Base-by-base conservation (phyloP, 352 stramenopile genomes). In the Globisporangium nagaii region DNA sequence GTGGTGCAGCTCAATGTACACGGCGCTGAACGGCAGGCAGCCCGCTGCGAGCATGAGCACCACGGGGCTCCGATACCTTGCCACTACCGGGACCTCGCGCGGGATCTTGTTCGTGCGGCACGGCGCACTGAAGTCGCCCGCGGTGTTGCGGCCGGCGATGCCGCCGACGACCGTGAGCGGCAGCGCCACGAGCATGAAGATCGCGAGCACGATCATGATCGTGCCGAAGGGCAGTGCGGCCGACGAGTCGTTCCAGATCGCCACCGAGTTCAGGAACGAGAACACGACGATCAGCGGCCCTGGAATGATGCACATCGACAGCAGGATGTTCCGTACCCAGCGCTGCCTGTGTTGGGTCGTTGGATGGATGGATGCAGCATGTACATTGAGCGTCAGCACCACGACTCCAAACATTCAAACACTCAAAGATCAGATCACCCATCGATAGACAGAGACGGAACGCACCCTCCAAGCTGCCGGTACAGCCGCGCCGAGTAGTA, bases 1-100 rank as follows among this genome's bases (percentile, higher is more conserved):
- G 84, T 98, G 98, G 66, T 98, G 93, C 56, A 99, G 73, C 71
- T 99, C 96, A 64, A 99, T 98, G 84, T 98, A 99, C 59, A 98
- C 98, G 13, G 95, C 95, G 31, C 88, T 98, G 73, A 99, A 99
- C 28, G 96, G 96, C 40, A 99, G 76, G 60, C 98, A 98, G 17
- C 96, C 96, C 5, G 95, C 94, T 35, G 97, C 86, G 46, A 98
- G 50, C 57, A 98, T 83, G 61, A 98, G 82, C 42, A 95, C 62
- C 7, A 74, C 51, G 6, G 86, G 77, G 41, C 72, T 81, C 35
- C 88, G 81, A 65, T 98, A 98, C 66, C 78, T 93, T 8, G 94
- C 88, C 41, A 93, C 79, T 0, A 76, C 70, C 1, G 96, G 96
- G 35, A 98, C 97, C 71, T 98, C 84, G 36, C 96, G 88, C 40